Percentiles rank a stretch among this genome's conserved stretches.
These are phyloP conservation scores for Patellifolia procumbens DNA, from an alignment of 179 eudicot species.

Conservation along the genomic window DNA sequence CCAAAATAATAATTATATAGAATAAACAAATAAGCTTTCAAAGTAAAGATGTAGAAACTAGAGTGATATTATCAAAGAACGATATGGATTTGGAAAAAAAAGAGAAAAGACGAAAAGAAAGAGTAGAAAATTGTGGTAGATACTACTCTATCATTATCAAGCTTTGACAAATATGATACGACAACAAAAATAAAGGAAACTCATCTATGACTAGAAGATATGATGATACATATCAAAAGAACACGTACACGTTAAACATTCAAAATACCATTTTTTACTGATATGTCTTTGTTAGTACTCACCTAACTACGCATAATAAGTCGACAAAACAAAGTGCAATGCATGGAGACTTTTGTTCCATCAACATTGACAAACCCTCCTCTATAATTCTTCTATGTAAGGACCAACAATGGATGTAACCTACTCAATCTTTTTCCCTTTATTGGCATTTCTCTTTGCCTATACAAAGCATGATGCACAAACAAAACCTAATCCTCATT, in stretches of 20 bases:
- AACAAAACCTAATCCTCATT: constrained; percentile 2
- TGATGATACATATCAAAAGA: no score
- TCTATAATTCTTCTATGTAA: constrained; percentile 7
- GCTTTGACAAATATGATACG: neutral
- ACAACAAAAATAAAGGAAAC: no score
- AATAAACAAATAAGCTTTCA: no score
- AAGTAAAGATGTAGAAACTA: no score
- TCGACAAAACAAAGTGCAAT: neutral
- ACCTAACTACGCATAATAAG: neutral
- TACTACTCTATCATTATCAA: neutral
- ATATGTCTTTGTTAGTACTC: neutral
- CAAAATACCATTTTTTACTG: neutral
- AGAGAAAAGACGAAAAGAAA: no score
- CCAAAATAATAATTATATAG: no score
- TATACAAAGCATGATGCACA: neutral
- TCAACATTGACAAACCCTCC: neutral
- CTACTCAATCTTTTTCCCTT: neutral
- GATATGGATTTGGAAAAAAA: no score
- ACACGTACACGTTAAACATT: no score
- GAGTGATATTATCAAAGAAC: no score
- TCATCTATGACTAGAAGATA: no score
- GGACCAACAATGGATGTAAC: constrained; percentile 14
- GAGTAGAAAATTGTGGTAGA: no score
- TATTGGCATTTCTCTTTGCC: neutral
- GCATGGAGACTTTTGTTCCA: neutral